A percentile compares a stretch with the other conserved stretches of the same genome.
Evolutionary conservation across 2,329 filamentous ascomycete genomes (phyloP).

Genomic region (Scedosporium boydii): DNA sequence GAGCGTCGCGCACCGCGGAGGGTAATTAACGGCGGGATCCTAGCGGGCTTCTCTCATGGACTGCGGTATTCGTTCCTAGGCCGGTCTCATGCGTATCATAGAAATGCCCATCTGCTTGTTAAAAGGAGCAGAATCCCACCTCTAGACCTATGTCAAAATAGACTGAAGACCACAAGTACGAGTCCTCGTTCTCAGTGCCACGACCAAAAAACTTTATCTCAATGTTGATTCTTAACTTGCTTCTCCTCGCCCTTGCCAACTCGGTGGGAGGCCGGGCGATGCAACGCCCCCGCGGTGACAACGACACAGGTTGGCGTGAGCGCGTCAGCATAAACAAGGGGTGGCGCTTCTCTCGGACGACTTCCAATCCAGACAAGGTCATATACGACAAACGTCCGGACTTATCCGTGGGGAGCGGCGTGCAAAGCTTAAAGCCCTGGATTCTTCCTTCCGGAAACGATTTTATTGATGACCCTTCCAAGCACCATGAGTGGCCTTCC

Average conservation of each 20-base stretch:
- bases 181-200: background rate
- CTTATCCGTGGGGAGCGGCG: conserved; percentile 10
- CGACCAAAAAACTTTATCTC: background rate
- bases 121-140: no score
- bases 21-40: no score
- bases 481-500: conserved; percentile 20
- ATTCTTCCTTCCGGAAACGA: conserved; percentile 30
- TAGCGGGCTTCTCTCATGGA: no score
- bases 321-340: conserved; percentile 23
- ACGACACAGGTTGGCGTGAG: conserved; percentile 10
- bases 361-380: conserved; percentile 24
- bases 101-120: no score
- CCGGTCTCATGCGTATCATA: no score
- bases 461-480: conserved; percentile 22
- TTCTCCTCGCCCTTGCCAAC: background rate
- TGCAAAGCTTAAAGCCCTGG: conserved; percentile 26
- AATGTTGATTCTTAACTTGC: background rate
- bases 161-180: no score
- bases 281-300: background rate
- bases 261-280: background rate
- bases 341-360: conserved; percentile 28
- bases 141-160: no score
- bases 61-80: no score
- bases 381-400: conserved; percentile 16
- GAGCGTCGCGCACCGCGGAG: no score